phyloP scores from a whole-genome alignment of 1,139 yeast genomes.

The Blastobotrys raffinosifermentans region DNA sequence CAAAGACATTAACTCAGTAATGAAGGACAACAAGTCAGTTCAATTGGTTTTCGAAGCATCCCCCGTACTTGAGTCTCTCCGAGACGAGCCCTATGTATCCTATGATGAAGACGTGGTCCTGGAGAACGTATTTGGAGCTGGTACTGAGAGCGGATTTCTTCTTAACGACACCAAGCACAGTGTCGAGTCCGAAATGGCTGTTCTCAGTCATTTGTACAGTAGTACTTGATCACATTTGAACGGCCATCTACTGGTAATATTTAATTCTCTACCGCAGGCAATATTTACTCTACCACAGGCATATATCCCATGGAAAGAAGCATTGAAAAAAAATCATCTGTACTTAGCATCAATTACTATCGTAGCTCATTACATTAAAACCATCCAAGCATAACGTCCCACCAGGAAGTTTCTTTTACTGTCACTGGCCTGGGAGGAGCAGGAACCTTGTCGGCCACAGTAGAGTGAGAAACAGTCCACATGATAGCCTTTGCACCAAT shows the following conservation, averaged over 20 bases:
- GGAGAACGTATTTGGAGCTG: conserved; percentile 27
- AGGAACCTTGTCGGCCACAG: no score
- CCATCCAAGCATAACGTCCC: no score
- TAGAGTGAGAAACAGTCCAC: background rate
- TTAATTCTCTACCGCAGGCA: no score
- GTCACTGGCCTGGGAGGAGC: no score
- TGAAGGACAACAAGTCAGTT: background rate
- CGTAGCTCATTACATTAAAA: no score
- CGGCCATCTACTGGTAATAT: no score
- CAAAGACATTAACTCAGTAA: background rate
- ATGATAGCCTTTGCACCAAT: conserved; percentile 12
- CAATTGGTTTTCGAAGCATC: conserved; percentile 21
- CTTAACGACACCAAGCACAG: conserved; percentile 29
- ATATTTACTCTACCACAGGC: no score
- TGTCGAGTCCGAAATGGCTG: conserved; percentile 28
- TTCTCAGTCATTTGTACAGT: conserved; percentile 5
- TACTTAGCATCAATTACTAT: no score
- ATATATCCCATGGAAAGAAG: no score
- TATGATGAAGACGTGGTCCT: conserved; percentile 16
- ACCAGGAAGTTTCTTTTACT: no score
- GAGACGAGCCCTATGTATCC: conserved; percentile 10
- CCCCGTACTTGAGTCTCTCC: conserved; percentile 18
- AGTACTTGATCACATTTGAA: no score
- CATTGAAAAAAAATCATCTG: no score
- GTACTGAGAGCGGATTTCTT: conserved; percentile 32